phyloP scores from a whole-genome alignment of 78 protist species.

The Creolimax fragrantissima region DNA sequence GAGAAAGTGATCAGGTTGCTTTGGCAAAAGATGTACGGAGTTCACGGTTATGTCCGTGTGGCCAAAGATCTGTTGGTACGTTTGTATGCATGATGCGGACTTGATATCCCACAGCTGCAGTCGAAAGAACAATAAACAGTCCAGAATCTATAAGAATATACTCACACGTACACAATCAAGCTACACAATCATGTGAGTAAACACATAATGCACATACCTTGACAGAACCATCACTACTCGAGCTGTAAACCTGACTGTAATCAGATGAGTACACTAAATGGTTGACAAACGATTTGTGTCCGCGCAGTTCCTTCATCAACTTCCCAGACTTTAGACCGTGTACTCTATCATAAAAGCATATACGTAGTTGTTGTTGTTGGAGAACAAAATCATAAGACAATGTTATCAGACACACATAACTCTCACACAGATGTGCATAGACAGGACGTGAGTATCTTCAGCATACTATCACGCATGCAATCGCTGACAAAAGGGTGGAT shows the following conservation, averaged over 20 bases:
- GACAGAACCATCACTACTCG: slow-evolving; percentile 59
- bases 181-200: no score
- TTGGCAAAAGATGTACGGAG: background rate
- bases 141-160: background rate
- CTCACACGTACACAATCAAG: background rate
- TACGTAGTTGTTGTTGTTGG: no score
- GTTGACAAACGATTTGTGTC: slow-evolving; percentile 68
- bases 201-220: no score
- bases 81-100: slow-evolving; percentile 48
- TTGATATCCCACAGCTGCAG: slow-evolving; percentile 55
- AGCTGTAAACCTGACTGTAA: slow-evolving; percentile 25
- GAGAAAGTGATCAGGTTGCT: slow-evolving; percentile 32
- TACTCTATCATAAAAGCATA: background rate
- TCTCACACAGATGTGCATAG: no score
- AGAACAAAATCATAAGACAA: background rate
- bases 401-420: no score
- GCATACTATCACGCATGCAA: no score
- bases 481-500: no score
- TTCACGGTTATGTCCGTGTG: slow-evolving; percentile 33
- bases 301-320: slow-evolving; percentile 58
- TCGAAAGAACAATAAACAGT: background rate
- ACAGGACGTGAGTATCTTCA: no score
- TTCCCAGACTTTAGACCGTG: slow-evolving; percentile 76
- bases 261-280: slow-evolving; percentile 20
- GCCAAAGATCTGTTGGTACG: slow-evolving; percentile 24